phyloP scores from a whole-genome alignment of 208 protist genomes.

The Crithidia fasciculata region DNA sequence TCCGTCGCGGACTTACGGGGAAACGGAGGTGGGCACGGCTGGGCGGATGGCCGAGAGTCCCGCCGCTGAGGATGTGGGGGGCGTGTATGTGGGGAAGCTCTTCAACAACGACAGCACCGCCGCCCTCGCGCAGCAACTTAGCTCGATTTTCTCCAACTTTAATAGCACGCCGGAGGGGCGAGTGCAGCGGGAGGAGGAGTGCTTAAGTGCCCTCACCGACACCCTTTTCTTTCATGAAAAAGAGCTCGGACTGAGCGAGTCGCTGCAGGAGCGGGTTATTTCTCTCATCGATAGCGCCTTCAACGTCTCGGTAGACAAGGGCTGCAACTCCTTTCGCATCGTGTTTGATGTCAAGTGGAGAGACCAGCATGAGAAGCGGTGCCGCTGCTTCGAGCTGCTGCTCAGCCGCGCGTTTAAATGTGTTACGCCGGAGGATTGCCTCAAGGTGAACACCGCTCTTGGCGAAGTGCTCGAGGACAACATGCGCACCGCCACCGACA shows the following conservation, averaged over 20 bases:
- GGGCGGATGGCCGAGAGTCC: constrained; percentile 27
- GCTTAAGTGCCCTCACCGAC: constrained; percentile 72
- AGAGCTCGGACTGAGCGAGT: constrained; percentile 58
- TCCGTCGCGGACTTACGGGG: background rate
- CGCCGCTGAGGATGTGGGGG: constrained; percentile 15
- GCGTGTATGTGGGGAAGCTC: constrained; percentile 12
- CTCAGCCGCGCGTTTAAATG: constrained; percentile 58
- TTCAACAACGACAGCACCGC: constrained; percentile 56
- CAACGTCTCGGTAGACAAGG: constrained; percentile 58
- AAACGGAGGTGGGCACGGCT: background rate
- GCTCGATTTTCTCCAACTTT: constrained; percentile 78
- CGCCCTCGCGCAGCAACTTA: constrained; percentile 72
- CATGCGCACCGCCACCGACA: constrained; percentile 70
- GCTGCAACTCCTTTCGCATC: constrained; percentile 73
- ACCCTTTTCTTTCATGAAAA: constrained; percentile 72
- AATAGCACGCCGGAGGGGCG: constrained; percentile 59
- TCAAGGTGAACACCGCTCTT: constrained; percentile 44
- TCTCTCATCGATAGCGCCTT: constrained; percentile 70
- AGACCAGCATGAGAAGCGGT: constrained; percentile 83
- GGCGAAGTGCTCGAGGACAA: constrained; percentile 77
- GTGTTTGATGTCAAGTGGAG: constrained; percentile 82
- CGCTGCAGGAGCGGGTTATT: constrained; percentile 66
- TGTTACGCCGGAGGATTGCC: constrained; percentile 47
- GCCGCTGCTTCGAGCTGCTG: constrained; percentile 62
- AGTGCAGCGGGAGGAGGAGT: constrained; percentile 68